phyloP scores from a whole-genome alignment of 2,329 filamentous ascomycete species.

The Venturia nashicola region DNA sequence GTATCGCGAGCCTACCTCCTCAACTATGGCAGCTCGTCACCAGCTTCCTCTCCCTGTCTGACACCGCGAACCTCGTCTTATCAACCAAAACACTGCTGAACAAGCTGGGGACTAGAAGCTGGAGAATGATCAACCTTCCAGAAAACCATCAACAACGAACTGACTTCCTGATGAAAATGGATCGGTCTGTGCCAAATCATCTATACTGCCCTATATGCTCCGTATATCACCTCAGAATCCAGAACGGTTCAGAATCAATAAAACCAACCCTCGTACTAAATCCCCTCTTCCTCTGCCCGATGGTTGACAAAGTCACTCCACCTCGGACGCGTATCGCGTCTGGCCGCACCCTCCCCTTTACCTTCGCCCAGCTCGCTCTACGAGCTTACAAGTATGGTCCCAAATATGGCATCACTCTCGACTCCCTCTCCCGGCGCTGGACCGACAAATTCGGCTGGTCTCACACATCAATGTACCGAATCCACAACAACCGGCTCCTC shows the following conservation, averaged over 20 bases:
- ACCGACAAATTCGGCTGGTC: slow-evolving; percentile 39
- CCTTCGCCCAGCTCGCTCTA: slow-evolving; percentile 45
- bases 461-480: slow-evolving; percentile 41
- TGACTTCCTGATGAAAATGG: slow-evolving; percentile 39
- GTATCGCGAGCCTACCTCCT: background rate
- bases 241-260: slow-evolving; percentile 40
- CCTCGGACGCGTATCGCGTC: slow-evolving; percentile 43
- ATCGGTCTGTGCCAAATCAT: slow-evolving; percentile 40
- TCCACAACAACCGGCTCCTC: slow-evolving; percentile 41
- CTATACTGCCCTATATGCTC: slow-evolving; percentile 48
- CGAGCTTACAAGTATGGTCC: slow-evolving; percentile 36
- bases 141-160: slow-evolving; percentile 34
- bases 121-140: slow-evolving; percentile 15
- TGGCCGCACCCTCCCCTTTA: slow-evolving; percentile 42
- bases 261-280: slow-evolving; percentile 42
- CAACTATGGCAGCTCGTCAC: background rate
- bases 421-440: slow-evolving; percentile 41
- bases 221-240: slow-evolving; percentile 41
- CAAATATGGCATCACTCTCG: slow-evolving; percentile 34
- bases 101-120: background rate
- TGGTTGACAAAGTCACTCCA: slow-evolving; percentile 36
- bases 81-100: background rate
- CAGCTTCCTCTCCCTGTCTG: background rate
- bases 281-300: slow-evolving; percentile 44
- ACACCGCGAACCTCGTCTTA: background rate